phyloP scores from a whole-genome alignment of 176 grass and related monocot genomes.

The Microstegium vimineum region DNA sequence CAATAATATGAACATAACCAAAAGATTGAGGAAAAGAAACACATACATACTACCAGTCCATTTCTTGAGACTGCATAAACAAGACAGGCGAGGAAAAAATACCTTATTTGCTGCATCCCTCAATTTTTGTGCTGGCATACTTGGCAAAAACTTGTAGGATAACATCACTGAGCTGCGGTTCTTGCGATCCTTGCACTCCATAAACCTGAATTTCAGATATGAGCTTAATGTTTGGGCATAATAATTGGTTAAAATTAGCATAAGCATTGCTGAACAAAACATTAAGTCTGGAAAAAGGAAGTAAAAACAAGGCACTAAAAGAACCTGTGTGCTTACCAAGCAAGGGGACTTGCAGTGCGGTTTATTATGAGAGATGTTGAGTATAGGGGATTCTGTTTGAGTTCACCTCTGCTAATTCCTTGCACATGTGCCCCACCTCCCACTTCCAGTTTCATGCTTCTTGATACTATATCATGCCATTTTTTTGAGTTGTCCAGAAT shows the following conservation, averaged over 20 bases:
- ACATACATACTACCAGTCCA: background rate
- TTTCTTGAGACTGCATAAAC: background rate
- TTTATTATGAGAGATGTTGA: constrained; percentile 59
- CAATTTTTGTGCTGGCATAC: constrained; percentile 57
- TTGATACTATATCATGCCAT: constrained; percentile 51
- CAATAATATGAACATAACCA: background rate
- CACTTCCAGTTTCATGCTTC: constrained; percentile 47
- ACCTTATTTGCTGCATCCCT: constrained; percentile 68
- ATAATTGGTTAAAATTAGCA: background rate
- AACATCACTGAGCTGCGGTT: constrained; percentile 63
- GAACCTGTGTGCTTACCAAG: constrained; percentile 53
- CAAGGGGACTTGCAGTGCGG: constrained; percentile 76
- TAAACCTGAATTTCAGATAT: constrained; percentile 58
- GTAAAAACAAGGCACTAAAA: background rate
- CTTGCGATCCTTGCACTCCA: constrained; percentile 77
- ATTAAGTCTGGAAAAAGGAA: background rate
- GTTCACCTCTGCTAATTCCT: constrained; percentile 64
- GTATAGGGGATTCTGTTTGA: constrained; percentile 62
- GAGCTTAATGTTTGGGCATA: background rate
- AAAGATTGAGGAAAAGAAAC: background rate
- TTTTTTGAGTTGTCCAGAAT: constrained; percentile 73
- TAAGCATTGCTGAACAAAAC: background rate
- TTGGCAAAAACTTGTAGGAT: constrained; percentile 66
- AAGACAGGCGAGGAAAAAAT: background rate
- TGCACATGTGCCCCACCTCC: constrained; percentile 49